These are phyloP conservation scores for Cryptococcus jaspeensis DNA, from an alignment of 1,284 basidiomycete species.

Conservation along the genomic window DNA sequence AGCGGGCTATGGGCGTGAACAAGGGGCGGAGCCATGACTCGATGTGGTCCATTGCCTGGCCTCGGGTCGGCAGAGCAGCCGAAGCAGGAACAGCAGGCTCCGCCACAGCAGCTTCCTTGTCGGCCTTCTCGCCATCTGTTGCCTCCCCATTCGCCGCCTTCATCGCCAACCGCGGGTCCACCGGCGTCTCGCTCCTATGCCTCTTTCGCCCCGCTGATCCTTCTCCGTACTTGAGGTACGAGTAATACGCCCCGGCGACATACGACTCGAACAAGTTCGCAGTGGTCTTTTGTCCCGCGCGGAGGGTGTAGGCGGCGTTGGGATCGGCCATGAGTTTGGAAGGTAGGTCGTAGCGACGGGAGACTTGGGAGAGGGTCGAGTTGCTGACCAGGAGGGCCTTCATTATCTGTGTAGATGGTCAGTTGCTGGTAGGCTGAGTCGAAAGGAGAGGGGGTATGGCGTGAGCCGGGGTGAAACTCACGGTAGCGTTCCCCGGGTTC, in stretches of 20 bases:
- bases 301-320: constrained; percentile 14
- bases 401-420: constrained; percentile 19
- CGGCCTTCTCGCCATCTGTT: no score
- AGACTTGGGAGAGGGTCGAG: constrained; percentile 32
- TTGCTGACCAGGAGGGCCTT: constrained; percentile 38
- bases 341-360: constrained; percentile 25
- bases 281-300: constrained; percentile 20
- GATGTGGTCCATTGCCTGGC: constrained; percentile 33
- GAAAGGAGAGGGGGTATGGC: background rate
- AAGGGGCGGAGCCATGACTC: constrained; percentile 39
- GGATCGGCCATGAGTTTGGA: constrained; percentile 24
- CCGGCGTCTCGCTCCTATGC: background rate
- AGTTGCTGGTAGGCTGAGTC: background rate
- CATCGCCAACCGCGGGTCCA: background rate
- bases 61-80: constrained; percentile 16
- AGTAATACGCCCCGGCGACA: constrained; percentile 39
- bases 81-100: background rate
- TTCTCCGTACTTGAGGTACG: constrained; percentile 20
- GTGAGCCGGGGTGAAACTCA: constrained; percentile 14
- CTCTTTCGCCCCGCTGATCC: background rate
- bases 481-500: constrained; percentile 33
- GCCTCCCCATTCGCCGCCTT: background rate
- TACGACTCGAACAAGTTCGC: constrained; percentile 45
- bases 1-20: constrained; percentile 34
- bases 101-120: background rate